Evolutionary conservation across 2,329 filamentous ascomycete genomes (phyloP).

Genomic region (Diaporthe vexans): DNA sequence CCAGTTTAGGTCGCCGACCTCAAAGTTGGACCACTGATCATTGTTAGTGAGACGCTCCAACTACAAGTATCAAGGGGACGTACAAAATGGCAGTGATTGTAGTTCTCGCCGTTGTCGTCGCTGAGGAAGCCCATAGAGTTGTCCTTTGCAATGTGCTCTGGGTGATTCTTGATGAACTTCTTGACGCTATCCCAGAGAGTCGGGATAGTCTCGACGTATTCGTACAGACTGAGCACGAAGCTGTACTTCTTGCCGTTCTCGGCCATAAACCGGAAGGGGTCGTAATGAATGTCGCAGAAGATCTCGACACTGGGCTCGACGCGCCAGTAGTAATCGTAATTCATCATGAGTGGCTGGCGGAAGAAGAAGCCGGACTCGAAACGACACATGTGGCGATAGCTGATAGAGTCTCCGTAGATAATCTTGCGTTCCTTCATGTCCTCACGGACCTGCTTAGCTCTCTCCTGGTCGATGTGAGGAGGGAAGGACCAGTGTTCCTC

Average conservation of each 20-base stretch:
- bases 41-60: neutral
- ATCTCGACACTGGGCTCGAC: conserved; percentile 98
- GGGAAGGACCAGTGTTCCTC: conserved; percentile 98
- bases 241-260: conserved; percentile 99
- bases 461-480: conserved; percentile 94
- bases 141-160: conserved; percentile 85
- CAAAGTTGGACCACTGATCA: conserved; percentile 95
- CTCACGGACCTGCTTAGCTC: conserved; percentile 89
- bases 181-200: conserved; percentile 96
- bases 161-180: conserved; percentile 92
- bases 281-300: conserved; percentile 95
- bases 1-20: conserved; percentile 95
- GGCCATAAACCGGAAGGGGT: conserved; percentile 96
- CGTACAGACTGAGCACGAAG: conserved; percentile 94
- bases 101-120: conserved; percentile 90
- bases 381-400: conserved; percentile 99
- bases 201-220: conserved; percentile 96
- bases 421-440: conserved; percentile 96
- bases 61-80: conserved; percentile 52
- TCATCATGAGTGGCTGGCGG: conserved; percentile 90
- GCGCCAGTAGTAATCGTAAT: conserved; percentile 99
- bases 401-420: conserved; percentile 97
- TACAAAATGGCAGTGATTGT: conserved; percentile 98
- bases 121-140: conserved; percentile 95
- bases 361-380: conserved; percentile 99